Base-by-base conservation (phyloP, 305 asterid species). In the Fraxinus nigra region DNA sequence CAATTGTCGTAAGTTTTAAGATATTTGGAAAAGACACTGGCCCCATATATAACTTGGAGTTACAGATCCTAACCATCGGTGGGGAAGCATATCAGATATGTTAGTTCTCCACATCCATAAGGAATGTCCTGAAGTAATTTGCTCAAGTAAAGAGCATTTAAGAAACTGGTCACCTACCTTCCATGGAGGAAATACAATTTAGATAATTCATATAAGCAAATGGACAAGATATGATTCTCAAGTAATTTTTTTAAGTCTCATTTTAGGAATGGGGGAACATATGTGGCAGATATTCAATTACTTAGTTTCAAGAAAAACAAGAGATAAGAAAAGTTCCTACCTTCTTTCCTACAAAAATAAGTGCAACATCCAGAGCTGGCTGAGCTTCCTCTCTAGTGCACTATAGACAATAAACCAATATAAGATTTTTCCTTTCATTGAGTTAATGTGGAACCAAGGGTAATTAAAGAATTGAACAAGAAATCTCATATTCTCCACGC, bases 281-380 rank as follows among this genome's bases (percentile, higher is more conserved):
- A 30, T 13, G 78, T 48, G 51, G 28, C 16, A 70, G 33, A 63
- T 63, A 63, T 24, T 63, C 5, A 77, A 75, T 37, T 35, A 7
- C 51, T 43, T 26, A 83, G 28, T 48, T 75, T 51, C 51, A n/a
- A 10, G 30, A 67, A 56, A 46, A 33, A 40, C 18, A 56, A 37
- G 16, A 20, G 51, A n/a, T 32, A 69, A 80, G 69, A 81, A 24
- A 22, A 28, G 77, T 75, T 14, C 46, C 85, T 90, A 93, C 98
- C 98, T 95, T 91, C 82, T 89, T 88, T 70, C 98, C 98, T 80
- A 95, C 85, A 82, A 93, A 95, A 82, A 95, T 87, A 74, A 95
- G 85, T 79, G 94, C 98, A 87, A 95, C 88, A 70, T 92, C 90
- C 90, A 86, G 82, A 79, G 89, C 79, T 75, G 86, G 85, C 35